These are phyloP conservation scores for Lactarius deliciosus DNA, from an alignment of 768 basidiomycete species.

Conservation along the genomic window DNA sequence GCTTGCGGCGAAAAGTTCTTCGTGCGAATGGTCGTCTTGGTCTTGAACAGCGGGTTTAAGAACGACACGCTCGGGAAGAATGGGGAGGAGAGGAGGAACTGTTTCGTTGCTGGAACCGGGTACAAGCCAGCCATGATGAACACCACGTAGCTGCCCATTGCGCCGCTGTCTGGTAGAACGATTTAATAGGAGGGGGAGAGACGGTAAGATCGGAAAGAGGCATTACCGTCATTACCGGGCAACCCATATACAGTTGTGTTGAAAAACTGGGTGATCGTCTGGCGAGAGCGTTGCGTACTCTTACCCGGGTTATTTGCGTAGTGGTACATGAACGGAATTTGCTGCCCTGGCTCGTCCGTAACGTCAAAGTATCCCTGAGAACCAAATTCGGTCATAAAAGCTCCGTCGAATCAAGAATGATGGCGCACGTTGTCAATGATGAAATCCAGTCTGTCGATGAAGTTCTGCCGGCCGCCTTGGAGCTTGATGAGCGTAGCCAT, in stretches of 20 bases:
- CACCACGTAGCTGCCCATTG: conserved; percentile 61
- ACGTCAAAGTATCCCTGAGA: conserved; percentile 57
- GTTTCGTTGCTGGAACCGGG: conserved; percentile 59
- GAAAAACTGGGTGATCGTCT: conserved; percentile 55
- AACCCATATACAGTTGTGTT: conserved; percentile 56
- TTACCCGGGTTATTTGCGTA: conserved; percentile 60
- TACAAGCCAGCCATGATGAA: conserved; percentile 63
- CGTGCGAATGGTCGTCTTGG: conserved; percentile 54
- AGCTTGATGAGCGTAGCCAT: conserved; percentile 59
- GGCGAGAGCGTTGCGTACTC: conserved; percentile 55
- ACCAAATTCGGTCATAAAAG: background rate
- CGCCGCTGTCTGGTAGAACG: conserved; percentile 40
- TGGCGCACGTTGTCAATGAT: conserved; percentile 51
- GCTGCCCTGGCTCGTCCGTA: conserved; percentile 64
- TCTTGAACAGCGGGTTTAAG: conserved; percentile 57
- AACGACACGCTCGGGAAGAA: conserved; percentile 62
- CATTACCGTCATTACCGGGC: conserved; percentile 63
- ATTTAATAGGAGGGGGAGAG: background rate
- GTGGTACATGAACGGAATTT: conserved; percentile 71
- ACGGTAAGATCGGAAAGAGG: background rate
- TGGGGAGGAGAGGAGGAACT: conserved; percentile 59
- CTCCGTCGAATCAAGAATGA: background rate
- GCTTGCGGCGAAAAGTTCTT: conserved; percentile 49
- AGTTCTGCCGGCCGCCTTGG: conserved; percentile 56
- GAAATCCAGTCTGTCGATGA: conserved; percentile 55